A percentile compares a stretch with the other conserved stretches of the same genome.
phyloP scores from a whole-genome alignment of 2,329 filamentous ascomycete genomes.

The Apiospora kogelbergensis region DNA sequence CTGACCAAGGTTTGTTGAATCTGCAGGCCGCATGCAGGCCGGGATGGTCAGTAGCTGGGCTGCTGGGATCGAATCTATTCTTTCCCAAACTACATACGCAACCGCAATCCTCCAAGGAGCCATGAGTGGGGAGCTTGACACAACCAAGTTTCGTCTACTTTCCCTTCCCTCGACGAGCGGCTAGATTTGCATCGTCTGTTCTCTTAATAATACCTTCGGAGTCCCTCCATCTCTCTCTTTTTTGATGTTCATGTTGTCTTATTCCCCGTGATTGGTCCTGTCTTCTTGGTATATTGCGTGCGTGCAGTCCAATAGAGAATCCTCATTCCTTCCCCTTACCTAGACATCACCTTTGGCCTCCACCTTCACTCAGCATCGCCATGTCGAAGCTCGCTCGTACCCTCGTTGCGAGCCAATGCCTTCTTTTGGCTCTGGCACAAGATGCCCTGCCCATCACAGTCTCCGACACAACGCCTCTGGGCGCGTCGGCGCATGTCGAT shows the following conservation, averaged over 20 bases:
- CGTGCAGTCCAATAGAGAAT: neutral
- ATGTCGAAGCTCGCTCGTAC: slow-evolving; percentile 5
- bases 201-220: neutral
- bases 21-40: neutral
- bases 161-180: neutral
- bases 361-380: neutral
- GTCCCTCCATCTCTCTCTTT: neutral
- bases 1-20: too few relatives aligned
- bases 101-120: neutral
- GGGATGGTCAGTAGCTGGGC: neutral
- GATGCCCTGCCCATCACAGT: slow-evolving; percentile 11
- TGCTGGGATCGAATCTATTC: neutral
- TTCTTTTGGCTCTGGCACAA: neutral
- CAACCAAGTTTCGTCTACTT: neutral
- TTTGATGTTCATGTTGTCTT: neutral
- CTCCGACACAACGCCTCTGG: slow-evolving; percentile 13
- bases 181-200: neutral
- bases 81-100: slow-evolving; percentile 1
- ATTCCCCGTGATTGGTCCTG: neutral
- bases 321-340: neutral
- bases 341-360: neutral
- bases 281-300: slow-evolving; percentile 4
- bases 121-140: neutral
- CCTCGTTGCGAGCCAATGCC: neutral
- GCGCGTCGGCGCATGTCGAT: slow-evolving; percentile 28